Evolutionary conservation across 345 rosid genomes (phyloP), one percentile per base, ranked within the genome.

Genomic region (Eucalyptus sp.): DNA sequence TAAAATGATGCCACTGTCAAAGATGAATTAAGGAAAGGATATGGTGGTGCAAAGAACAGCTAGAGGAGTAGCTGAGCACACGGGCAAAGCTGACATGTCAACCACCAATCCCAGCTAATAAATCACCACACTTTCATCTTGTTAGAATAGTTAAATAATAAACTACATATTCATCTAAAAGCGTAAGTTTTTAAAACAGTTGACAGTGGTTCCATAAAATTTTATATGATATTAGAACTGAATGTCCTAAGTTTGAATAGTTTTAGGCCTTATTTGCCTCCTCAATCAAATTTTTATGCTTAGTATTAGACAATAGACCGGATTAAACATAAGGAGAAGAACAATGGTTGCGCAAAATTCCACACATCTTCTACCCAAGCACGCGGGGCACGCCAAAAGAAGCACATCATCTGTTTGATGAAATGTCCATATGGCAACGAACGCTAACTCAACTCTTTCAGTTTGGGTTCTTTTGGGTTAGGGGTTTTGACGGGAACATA

Each of bases 191-290:
- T 52, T 18, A 7, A 2, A 52, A 18, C 0, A 1, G 4, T 18
- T 52, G 1, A 0, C 4, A 1, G 0, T 52, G 1, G 0, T 18
- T 0, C 0, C 1, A 52, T 52, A 52, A 52, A 52, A 52, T 2
- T 52, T 52, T 9, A 52, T 52, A 52, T 52, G 24, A 17, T 51
- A 52, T 52, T 2, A 52, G 0, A 49, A 52, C 2, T 18, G 4
- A 52, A 18, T 51, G 2, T 51, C 0, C 9, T 7, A 4, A 51
- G 56, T 51, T 51, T 51, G 22, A 51, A 17, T 51, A 51, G 17
- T 51, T 51, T 51, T 3, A 51, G 1, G 9, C 22, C 56, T 51
- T 17, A 51, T 51, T 7, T 51, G 22, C 22, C 11, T 46, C 48
- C 9, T 17, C 4, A 17, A 51, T 51, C 56, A 51, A 51, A 7